These are phyloP conservation scores for Diaporthe eres DNA, from an alignment of 2,329 filamentous ascomycete genomes.

Conservation along the genomic window DNA sequence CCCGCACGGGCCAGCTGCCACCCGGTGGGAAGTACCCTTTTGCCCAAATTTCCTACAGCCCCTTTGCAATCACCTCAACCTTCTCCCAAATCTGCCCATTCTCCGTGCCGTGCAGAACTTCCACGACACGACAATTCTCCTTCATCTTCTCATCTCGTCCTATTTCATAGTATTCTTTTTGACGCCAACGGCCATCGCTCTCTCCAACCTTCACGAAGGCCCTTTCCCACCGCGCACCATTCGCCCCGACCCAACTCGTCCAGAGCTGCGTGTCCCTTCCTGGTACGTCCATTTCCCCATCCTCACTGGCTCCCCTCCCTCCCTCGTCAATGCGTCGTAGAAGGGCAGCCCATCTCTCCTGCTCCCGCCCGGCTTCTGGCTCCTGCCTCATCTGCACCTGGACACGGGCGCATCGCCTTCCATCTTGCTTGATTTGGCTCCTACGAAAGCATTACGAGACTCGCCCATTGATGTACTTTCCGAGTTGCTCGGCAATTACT, in stretches of 20 bases:
- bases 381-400: not conserved
- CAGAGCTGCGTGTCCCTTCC: conserved; percentile 43
- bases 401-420: conserved; percentile 2
- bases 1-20: conserved; percentile 28
- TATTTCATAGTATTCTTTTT: conserved; percentile 38
- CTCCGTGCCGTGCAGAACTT: conserved; percentile 40
- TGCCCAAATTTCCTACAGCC: conserved; percentile 33
- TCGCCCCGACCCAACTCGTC: conserved; percentile 33
- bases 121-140: conserved; percentile 38
- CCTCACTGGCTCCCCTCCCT: conserved; percentile 11
- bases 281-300: conserved; percentile 37
- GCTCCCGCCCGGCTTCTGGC: conserved; percentile 14
- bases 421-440: not conserved
- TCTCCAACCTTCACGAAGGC: conserved; percentile 34
- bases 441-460: not conserved
- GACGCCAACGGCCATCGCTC: conserved; percentile 34
- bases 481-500: conserved; percentile 1
- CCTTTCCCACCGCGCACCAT: conserved; percentile 16
- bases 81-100: conserved; percentile 39
- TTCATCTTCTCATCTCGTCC: conserved; percentile 39
- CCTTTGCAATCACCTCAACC: conserved; percentile 35
- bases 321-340: conserved; percentile 8
- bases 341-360: conserved; percentile 11
- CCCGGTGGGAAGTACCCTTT: conserved; percentile 30
- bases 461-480: conserved; percentile 14